phyloP scores from a whole-genome alignment of 495 filamentous ascomycete species.

The Melanomma pulvis-pyrius region DNA sequence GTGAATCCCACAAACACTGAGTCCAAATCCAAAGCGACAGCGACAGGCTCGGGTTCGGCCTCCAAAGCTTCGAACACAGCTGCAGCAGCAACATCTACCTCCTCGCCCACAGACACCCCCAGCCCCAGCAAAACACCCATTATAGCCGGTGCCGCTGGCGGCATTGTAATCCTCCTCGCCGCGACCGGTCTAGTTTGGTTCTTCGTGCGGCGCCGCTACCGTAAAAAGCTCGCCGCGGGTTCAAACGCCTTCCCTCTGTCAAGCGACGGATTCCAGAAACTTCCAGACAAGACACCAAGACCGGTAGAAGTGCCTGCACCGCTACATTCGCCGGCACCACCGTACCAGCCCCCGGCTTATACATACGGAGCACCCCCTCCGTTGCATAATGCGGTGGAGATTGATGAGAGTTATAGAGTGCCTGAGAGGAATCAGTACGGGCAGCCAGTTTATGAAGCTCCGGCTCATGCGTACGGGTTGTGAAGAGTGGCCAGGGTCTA shows the following conservation, averaged over 20 bases:
- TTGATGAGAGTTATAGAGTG: conserved; percentile 9
- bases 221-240: conserved; percentile 19
- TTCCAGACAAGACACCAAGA: conserved; percentile 30
- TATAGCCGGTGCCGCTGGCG: conserved; percentile 14
- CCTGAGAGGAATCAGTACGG: conserved; percentile 26
- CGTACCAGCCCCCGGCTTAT: conserved; percentile 25
- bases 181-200: conserved; percentile 22
- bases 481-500: not conserved
- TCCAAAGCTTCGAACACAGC: conserved; percentile 4
- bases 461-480: conserved; percentile 10
- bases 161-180: conserved; percentile 13
- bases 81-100: conserved; percentile 15
- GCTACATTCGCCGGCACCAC: conserved; percentile 18
- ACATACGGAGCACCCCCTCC: conserved; percentile 1
- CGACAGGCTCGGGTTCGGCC: not conserved
- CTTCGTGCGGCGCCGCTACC: conserved; percentile 28
- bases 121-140: conserved; percentile 4
- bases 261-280: conserved; percentile 26
- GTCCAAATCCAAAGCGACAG: not conserved
- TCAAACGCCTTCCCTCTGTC: conserved; percentile 16
- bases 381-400: conserved; percentile 21
- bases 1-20: not conserved
- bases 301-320: conserved; percentile 29
- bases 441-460: conserved; percentile 30
- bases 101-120: not conserved